Conservation (phyloP, 257 asterid species). For the Scutellaria barbata region DNA sequence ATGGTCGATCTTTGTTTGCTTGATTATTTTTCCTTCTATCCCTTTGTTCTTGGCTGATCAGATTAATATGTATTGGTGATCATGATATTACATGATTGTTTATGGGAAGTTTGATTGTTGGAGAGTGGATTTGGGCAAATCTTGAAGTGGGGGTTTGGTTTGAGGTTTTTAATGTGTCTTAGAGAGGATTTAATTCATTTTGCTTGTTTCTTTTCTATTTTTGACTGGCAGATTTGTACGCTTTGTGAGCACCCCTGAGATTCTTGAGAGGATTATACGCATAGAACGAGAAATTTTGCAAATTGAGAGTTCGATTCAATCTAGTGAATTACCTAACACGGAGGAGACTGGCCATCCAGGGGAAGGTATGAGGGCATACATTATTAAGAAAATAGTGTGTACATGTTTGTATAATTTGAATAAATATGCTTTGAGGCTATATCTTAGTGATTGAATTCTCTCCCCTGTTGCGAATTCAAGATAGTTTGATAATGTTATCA, state of each 20-base stretch:
- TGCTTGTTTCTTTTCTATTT: neutral
- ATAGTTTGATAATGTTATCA: conserved; percentile 2
- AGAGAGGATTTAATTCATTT: conserved; percentile 2
- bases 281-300: conserved; percentile 75
- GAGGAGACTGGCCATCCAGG: conserved; percentile 44
- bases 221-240: conserved; percentile 75
- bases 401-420: conserved; percentile 9
- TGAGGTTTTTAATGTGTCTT: neutral
- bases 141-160: conserved; percentile 11
- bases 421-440: neutral
- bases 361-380: conserved; percentile 45
- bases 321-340: conserved; percentile 45
- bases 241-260: conserved; percentile 84
- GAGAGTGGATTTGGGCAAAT: conserved; percentile 27
- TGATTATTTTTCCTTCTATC: neutral
- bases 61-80: neutral
- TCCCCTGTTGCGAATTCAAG: neutral
- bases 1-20: conserved; percentile 8
- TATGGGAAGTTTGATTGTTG: neutral
- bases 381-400: neutral
- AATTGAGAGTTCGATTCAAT: conserved; percentile 70
- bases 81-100: neutral
- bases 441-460: neutral
- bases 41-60: conserved; percentile 23
- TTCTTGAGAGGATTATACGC: conserved; percentile 75